Conservation (phyloP, 2,329 filamentous ascomycete species). For the Diaporthe destruens region DNA sequence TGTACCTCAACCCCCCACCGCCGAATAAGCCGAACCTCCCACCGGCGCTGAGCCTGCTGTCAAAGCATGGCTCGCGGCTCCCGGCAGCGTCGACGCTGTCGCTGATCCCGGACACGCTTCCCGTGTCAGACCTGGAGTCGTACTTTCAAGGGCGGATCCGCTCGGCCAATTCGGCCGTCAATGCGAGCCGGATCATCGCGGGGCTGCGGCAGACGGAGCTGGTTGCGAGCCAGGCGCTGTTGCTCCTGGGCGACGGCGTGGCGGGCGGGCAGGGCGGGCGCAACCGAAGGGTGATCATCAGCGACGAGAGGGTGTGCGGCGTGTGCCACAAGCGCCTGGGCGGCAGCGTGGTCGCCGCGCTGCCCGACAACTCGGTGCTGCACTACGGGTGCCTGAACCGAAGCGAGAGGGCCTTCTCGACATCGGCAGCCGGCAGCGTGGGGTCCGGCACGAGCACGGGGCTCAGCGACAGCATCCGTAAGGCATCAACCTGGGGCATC, state of each 20-base stretch:
- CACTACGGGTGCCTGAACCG: slow-evolving; percentile 82
- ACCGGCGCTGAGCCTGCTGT: slow-evolving; percentile 88
- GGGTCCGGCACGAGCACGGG: slow-evolving; percentile 46
- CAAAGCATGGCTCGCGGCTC: slow-evolving; percentile 90
- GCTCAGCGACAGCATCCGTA: slow-evolving; percentile 54
- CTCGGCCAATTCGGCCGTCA: slow-evolving; percentile 83
- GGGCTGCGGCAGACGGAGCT: slow-evolving; percentile 83
- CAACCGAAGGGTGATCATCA: slow-evolving; percentile 80
- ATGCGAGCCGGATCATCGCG: slow-evolving; percentile 82
- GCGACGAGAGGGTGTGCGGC: slow-evolving; percentile 89
- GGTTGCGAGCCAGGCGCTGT: slow-evolving; percentile 78
- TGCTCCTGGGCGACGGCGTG: slow-evolving; percentile 79
- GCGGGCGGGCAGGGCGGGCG: slow-evolving; percentile 64
- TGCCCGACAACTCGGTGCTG: slow-evolving; percentile 85
- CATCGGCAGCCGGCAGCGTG: slow-evolving; percentile 35
- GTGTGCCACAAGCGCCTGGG: slow-evolving; percentile 95
- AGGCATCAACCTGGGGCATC: slow-evolving; percentile 30
- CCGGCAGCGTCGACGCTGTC: slow-evolving; percentile 88
- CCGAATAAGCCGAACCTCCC: slow-evolving; percentile 79
- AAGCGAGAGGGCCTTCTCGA: slow-evolving; percentile 49
- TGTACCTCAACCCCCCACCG: slow-evolving; percentile 86
- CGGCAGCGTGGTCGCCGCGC: slow-evolving; percentile 88
- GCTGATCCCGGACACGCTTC: slow-evolving; percentile 84
- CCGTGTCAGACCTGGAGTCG: slow-evolving; percentile 82
- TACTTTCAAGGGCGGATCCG: slow-evolving; percentile 95